Percentiles rank a stretch among this genome's conserved stretches.
Conservation (phyloP, 2,329 filamentous ascomycete genomes). For the Diplocarpon rosae region DNA sequence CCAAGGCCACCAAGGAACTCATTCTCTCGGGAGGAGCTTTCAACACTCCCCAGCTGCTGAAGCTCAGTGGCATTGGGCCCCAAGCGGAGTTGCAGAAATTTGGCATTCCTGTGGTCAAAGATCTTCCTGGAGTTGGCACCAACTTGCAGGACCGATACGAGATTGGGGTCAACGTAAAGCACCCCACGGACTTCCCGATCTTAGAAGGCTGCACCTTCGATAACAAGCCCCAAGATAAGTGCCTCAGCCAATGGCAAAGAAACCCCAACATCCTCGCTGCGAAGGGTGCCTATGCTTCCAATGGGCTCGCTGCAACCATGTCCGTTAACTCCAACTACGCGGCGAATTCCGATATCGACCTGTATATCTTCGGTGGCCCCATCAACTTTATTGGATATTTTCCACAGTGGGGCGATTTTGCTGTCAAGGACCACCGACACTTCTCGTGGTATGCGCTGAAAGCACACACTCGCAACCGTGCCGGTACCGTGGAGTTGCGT, state of each 20-base stretch:
- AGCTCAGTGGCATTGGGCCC: constrained; percentile 35
- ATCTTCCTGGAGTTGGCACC: constrained; percentile 53
- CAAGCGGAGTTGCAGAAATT: constrained; percentile 29
- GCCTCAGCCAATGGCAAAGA: constrained; percentile 26
- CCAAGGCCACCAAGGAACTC: constrained; percentile 30
- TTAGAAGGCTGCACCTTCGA: constrained; percentile 28
- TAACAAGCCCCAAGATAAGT: constrained; percentile 29
- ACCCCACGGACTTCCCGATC: constrained; percentile 30
- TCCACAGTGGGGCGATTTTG: constrained; percentile 27
- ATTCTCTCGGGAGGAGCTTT: constrained; percentile 37
- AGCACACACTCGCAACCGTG: constrained; percentile 49
- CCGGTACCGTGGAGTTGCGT: constrained; percentile 49
- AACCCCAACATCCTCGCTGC: constrained; percentile 14
- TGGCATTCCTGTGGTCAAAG: constrained; percentile 39
- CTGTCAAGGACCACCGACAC: constrained; percentile 31
- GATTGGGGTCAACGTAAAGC: constrained; percentile 34
- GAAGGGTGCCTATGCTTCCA: constrained; percentile 30
- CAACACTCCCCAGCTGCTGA: constrained; percentile 36
- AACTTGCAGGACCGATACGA: constrained; percentile 47
- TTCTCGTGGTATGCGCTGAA: constrained; percentile 38
- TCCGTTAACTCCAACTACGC: constrained; percentile 24
- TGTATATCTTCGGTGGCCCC: constrained; percentile 27
- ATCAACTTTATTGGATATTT: constrained; percentile 34
- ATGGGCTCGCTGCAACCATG: constrained; percentile 38
- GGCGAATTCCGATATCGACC: constrained; percentile 30